Evolutionary conservation across 495 filamentous ascomycete genomes (phyloP).

Genomic region (Umbilicaria muhlenbergii): DNA sequence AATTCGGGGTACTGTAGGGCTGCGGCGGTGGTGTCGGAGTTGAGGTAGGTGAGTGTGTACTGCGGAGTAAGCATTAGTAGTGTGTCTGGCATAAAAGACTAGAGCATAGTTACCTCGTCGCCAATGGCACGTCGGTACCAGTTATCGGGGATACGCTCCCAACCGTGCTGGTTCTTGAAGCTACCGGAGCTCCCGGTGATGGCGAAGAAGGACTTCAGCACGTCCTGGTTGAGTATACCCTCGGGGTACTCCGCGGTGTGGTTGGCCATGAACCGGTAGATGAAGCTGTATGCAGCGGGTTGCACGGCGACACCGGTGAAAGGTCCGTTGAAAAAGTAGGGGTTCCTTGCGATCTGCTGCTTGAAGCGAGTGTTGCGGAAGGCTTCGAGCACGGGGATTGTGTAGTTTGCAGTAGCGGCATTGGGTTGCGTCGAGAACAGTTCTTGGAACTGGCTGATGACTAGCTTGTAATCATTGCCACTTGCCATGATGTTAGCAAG

Average conservation of each 20-base stretch:
- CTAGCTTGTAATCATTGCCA: constrained; percentile 18
- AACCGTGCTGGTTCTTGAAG: constrained; percentile 27
- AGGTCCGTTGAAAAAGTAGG: constrained; percentile 23
- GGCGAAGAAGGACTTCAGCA: constrained; percentile 30
- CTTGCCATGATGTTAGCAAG: neutral
- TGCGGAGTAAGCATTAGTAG: constrained; percentile 11
- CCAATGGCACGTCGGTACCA: constrained; percentile 39
- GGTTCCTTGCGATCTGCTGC: constrained; percentile 19
- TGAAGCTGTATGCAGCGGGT: constrained; percentile 27
- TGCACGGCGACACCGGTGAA: constrained; percentile 41
- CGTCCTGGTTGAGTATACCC: constrained; percentile 20
- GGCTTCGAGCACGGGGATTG: constrained; percentile 8
- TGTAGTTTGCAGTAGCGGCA: too few relatives aligned
- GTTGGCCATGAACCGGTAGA: constrained; percentile 22
- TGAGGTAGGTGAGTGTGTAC: constrained; percentile 25
- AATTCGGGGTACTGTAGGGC: constrained; percentile 18
- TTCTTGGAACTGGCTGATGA: constrained; percentile 16
- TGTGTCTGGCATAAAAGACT: constrained; percentile 10
- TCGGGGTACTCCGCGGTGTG: constrained; percentile 20
- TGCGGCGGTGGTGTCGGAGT: constrained; percentile 17
- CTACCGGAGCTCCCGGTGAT: constrained; percentile 25
- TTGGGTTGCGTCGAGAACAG: constrained; percentile 1
- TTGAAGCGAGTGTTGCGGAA: constrained; percentile 16
- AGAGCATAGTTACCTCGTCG: constrained; percentile 4
- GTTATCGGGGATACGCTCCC: constrained; percentile 41